Percentiles rank a stretch among this genome's conserved stretches.
phyloP scores from a whole-genome alignment of 2,329 filamentous ascomycete species.

The Phoma herbarum region DNA sequence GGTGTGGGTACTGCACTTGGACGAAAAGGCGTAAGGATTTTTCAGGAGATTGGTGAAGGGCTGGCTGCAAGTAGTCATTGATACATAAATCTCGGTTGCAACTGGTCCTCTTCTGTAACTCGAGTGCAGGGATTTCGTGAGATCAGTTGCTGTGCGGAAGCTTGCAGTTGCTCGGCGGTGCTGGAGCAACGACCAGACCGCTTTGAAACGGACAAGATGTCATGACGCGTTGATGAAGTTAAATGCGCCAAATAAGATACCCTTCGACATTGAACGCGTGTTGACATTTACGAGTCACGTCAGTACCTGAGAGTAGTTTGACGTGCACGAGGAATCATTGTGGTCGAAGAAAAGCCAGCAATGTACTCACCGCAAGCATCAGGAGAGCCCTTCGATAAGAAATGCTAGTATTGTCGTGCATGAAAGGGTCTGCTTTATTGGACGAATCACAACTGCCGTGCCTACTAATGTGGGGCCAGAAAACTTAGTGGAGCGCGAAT shows the following conservation, averaged over 20 bases:
- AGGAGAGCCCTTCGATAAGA: slow-evolving; percentile 9
- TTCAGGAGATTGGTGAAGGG: slow-evolving; percentile 62
- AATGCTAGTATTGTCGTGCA: slow-evolving; percentile 15
- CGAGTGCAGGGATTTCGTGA: background rate
- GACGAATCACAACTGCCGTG: slow-evolving; percentile 22
- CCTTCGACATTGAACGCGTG: background rate
- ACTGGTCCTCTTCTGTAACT: background rate
- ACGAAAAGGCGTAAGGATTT: slow-evolving; percentile 68
- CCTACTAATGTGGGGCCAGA: slow-evolving; percentile 5
- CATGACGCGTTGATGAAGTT: slow-evolving; percentile 17
- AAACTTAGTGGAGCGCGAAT: slow-evolving; percentile 11
- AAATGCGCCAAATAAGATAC: slow-evolving; percentile 1
- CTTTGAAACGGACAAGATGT: slow-evolving; percentile 18
- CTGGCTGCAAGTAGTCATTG: slow-evolving; percentile 5
- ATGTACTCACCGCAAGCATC: slow-evolving; percentile 13
- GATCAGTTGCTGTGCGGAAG: background rate
- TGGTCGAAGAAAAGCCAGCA: slow-evolving; percentile 4
- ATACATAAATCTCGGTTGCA: background rate
- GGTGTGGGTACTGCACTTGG: slow-evolving; percentile 74
- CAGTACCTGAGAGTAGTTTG: background rate
- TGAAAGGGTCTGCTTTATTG: slow-evolving; percentile 16
- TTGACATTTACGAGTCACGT: background rate
- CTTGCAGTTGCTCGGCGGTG: background rate
- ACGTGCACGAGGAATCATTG: background rate
- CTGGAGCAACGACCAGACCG: slow-evolving; percentile 12